Evolutionary conservation across 2,329 filamentous ascomycete genomes (phyloP).

Genomic region (Sarocladium strictum): DNA sequence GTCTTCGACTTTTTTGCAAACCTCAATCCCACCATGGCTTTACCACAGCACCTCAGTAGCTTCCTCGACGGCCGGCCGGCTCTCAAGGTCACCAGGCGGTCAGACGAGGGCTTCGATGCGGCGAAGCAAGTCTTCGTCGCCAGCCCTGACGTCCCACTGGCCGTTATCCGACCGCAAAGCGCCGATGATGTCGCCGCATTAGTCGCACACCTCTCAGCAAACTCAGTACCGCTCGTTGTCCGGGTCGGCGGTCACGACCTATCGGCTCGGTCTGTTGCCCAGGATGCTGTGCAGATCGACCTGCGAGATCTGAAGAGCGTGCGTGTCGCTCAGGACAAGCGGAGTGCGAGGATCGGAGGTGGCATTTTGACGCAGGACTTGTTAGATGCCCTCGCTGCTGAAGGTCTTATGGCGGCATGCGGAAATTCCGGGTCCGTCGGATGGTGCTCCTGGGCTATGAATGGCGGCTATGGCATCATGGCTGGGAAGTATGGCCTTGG

Average conservation of each 20-base stretch:
- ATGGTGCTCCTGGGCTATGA: slow-evolving; percentile 28
- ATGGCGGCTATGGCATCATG: slow-evolving; percentile 29
- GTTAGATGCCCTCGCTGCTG: slow-evolving; percentile 10
- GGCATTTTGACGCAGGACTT: slow-evolving; percentile 12
- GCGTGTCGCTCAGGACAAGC: slow-evolving; percentile 11
- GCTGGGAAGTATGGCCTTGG: slow-evolving; percentile 24
- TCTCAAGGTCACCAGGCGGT: not conserved
- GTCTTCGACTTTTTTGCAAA: too few relatives aligned
- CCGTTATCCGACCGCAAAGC: not conserved
- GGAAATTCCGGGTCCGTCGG: slow-evolving; percentile 18
- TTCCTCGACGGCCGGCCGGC: not conserved
- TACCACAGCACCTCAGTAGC: not conserved
- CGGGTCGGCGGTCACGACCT: slow-evolving; percentile 14
- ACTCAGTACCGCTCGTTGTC: slow-evolving; percentile 9
- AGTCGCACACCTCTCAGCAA: not conserved
- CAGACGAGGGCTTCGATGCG: not conserved
- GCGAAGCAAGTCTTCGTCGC: not conserved
- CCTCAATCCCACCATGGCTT: not conserved
- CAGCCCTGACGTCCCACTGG: not conserved
- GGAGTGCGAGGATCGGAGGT: slow-evolving; percentile 13
- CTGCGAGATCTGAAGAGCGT: slow-evolving; percentile 13
- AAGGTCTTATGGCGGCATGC: slow-evolving; percentile 11
- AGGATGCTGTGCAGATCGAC: slow-evolving; percentile 14
- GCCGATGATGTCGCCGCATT: slow-evolving; percentile 2
- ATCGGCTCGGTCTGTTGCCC: slow-evolving; percentile 3